Conservation (phyloP, 257 asterid species). For the Fraxinus pennsylvanica region DNA sequence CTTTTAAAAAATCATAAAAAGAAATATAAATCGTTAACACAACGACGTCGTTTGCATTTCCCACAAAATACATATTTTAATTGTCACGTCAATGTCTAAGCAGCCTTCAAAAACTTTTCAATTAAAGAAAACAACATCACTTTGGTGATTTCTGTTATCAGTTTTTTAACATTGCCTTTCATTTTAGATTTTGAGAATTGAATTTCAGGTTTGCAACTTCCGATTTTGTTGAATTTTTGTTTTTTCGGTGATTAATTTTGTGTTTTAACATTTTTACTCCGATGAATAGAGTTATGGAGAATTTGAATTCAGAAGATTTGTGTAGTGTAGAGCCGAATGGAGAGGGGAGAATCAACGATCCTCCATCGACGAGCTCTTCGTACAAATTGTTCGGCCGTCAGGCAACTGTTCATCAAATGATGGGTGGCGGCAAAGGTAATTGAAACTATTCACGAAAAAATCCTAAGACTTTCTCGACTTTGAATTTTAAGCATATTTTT, state of each 20-base stretch:
- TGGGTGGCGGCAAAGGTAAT: slow-evolving; percentile 82
- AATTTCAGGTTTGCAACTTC: not conserved
- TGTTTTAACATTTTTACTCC: not conserved
- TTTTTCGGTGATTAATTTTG: slow-evolving; percentile 15
- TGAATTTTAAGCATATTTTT: not conserved
- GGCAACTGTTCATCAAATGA: slow-evolving; percentile 64
- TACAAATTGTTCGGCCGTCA: slow-evolving; percentile 55
- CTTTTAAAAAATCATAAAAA: too few species aligned
- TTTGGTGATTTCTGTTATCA: not conserved
- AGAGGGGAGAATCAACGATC: slow-evolving; percentile 48
- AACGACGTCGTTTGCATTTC: not conserved
- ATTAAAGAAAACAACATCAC: not conserved
- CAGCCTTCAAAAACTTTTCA: slow-evolving; percentile 25
- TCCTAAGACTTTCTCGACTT: not conserved
- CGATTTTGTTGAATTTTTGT: not conserved
- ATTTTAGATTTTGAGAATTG: slow-evolving; percentile 8
- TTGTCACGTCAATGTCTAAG: not conserved
- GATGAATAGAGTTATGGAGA: slow-evolving; percentile 54
- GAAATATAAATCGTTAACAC: not conserved
- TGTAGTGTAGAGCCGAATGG: slow-evolving; percentile 49
- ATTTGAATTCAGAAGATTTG: slow-evolving; percentile 54
- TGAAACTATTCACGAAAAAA: not conserved
- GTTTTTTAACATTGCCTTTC: not conserved
- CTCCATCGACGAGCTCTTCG: slow-evolving; percentile 53
- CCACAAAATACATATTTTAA: not conserved